Evolutionary conservation across 2,329 filamentous ascomycete genomes (phyloP), one percentile per base, ranked within the genome.

Genomic region (Fusarium napiforme): DNA sequence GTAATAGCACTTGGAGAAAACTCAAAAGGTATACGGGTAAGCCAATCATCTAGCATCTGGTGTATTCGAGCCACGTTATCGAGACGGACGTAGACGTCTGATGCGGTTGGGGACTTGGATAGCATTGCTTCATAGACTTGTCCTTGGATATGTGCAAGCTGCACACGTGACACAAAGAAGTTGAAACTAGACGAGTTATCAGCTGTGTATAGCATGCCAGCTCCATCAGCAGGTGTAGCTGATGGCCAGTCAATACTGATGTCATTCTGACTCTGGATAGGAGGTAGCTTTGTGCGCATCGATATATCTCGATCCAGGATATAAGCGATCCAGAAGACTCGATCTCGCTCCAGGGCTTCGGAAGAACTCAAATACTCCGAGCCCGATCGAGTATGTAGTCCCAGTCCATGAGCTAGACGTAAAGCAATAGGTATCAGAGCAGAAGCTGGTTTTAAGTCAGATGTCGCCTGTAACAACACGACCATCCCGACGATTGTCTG

Each of bases 271-370:
- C 11, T 63, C 9, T 74, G 72, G 0, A 74, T 43, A 0, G 72
- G 68, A 6, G 71, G 58, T 5, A 61, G 26, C 3, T 52, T 61
- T 1, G 61, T 65, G 1, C 71, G 47, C 53, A 64, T 28, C 2
- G 57, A 43, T 9, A 74, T 47, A 5, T 74, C 71, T 9, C 68
- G 59, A 18, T 74, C 72, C 1, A 73, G 59, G 9, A 74, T 49
- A 2, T 74, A 74, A 1, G 71, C 71, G 8, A 74, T 64, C 72
- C 72, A 74, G 18, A 74, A 74, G 0, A 73, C 73, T 0, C 73
- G 60, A 21, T 47, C 26, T 47, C 45, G 14, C 26, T 47, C 45
- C 26, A 47, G 4, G 4, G 45, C 7, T 5, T 47, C 45, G 0
- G 45, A n/a, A 15, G 9, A 2, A 11, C 2, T 21, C 3, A 47